A percentile compares a stretch with the other conserved stretches of the same genome.
Evolutionary conservation across 1,139 yeast species (phyloP).

Genomic region (Suhomyces maxii): DNA sequence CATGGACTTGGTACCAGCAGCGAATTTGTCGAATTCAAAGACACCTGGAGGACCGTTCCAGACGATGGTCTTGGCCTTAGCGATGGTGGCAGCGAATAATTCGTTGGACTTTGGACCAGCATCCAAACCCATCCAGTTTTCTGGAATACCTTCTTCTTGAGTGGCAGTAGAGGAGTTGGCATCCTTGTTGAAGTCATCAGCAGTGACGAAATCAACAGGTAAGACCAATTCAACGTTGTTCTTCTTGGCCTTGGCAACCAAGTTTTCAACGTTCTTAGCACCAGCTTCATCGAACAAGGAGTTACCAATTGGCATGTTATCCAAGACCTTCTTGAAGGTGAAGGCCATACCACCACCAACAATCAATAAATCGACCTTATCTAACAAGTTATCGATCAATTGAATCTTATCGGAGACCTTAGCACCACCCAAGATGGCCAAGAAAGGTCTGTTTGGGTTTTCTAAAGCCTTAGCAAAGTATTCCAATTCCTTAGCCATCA

Average conservation of each 20-base stretch:
- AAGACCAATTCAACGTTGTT: slow-evolving; percentile 87
- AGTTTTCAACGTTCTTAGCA: slow-evolving; percentile 84
- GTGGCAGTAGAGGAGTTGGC: slow-evolving; percentile 81
- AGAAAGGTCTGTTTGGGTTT: slow-evolving; percentile 94
- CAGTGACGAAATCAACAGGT: slow-evolving; percentile 93
- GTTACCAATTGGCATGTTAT: slow-evolving; percentile 81
- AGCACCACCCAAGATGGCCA: slow-evolving; percentile 98
- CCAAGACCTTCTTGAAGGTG: slow-evolving; percentile 92
- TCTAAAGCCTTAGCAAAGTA: slow-evolving; percentile 97
- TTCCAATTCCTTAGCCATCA: slow-evolving; percentile 92
- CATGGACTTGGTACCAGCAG: slow-evolving; percentile 85
- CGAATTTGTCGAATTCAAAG: slow-evolving; percentile 88
- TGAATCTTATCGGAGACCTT: slow-evolving; percentile 97
- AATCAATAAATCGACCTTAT: slow-evolving; percentile 88
- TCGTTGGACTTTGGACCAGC: slow-evolving; percentile 84
- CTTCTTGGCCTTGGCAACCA: slow-evolving; percentile 92
- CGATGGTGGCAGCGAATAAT: slow-evolving; percentile 75
- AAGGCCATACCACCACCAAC: slow-evolving; percentile 99
- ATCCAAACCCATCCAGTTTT: slow-evolving; percentile 92
- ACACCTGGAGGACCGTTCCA: slow-evolving; percentile 99
- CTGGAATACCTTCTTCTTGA: slow-evolving; percentile 87
- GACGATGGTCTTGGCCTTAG: slow-evolving; percentile 91
- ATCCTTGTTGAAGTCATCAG: slow-evolving; percentile 88
- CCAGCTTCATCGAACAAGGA: slow-evolving; percentile 91
- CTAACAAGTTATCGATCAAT: slow-evolving; percentile 92